Evolutionary conservation across 2,329 filamentous ascomycete genomes (phyloP).

Genomic region (Aspergillus neotritici): DNA sequence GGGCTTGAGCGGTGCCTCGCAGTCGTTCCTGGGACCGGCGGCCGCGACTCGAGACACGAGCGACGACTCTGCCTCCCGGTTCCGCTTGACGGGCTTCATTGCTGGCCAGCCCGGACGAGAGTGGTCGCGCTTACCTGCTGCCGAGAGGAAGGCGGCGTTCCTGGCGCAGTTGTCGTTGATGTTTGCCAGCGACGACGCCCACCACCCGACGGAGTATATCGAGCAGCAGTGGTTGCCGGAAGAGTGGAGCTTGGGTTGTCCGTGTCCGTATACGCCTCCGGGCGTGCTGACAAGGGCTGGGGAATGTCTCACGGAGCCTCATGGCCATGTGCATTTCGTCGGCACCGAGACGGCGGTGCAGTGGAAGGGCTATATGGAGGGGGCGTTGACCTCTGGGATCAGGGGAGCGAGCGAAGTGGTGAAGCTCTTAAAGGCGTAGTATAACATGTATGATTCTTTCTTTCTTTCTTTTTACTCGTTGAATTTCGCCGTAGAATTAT

Average conservation of each 20-base stretch:
- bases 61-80: constrained; percentile 21
- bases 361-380: constrained; percentile 57
- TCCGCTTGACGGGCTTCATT: constrained; percentile 39
- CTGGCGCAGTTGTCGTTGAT: constrained; percentile 28
- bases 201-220: constrained; percentile 37
- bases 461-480: too few species aligned
- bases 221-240: constrained; percentile 10
- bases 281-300: constrained; percentile 23
- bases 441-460: too few species aligned
- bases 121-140: constrained; percentile 28
- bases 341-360: constrained; percentile 50
- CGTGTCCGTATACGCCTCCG: constrained; percentile 28
- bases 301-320: constrained; percentile 14
- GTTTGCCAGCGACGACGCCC: constrained; percentile 24
- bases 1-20: constrained; percentile 36
- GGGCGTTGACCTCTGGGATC: constrained; percentile 48
- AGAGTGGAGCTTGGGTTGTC: constrained; percentile 29
- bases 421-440: constrained; percentile 2
- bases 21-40: constrained; percentile 35
- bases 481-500: too few species aligned
- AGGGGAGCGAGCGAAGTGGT: constrained; percentile 39
- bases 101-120: constrained; percentile 30
- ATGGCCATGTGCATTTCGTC: constrained; percentile 47
- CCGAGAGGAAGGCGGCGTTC: constrained; percentile 15
- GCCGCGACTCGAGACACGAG: constrained; percentile 38